Base-by-base conservation (phyloP, 2,329 filamentous ascomycete genomes). In the Cercospora canescens region DNA sequence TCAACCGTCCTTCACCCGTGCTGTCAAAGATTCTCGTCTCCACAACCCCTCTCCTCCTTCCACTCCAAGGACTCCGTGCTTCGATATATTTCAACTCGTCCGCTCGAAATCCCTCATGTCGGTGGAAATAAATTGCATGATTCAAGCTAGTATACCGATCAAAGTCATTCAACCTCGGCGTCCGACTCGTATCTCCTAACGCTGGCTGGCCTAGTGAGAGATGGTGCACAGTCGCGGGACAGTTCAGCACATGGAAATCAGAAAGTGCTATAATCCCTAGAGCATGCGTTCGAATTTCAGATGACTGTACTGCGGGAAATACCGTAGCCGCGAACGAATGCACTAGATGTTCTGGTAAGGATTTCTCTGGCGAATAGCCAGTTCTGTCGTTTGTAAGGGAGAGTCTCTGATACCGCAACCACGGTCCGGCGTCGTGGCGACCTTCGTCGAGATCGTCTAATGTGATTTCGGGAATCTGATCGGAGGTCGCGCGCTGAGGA, bases 51-150 rank as follows among this genome's bases (percentile, higher is more conserved):
- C 91, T 83, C 5, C 90, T 89, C 69, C 91, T 88, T 2, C 88
- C 89, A 6, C 88, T 85, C 90, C 91, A 94, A 0, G 90, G 89
- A 65, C 87, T 91, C 77, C 89, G 86, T 86, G 91, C 91, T 80
- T 92, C 90, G 32, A 84, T 85, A 71, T 92, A 88, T 85, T 91
- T 89, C 90, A 90, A 91, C 78, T 92, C 81, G 62, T 83, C 81
- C 16, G 81, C 81, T 56, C 79, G 73, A 67, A 82, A 82, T 16
- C 72, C 76, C 12, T 78, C 74, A 24, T 80, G 81, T 56, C 79
- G 77, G 67, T 83, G 82, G 70, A 84, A 84, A 68, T 82, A 81
- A 32, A 84, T 82, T 30, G 79, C 80, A 65, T 93, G 91, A 75
- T 94, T 70, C 16, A 70, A 41, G 12, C 64, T 63, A 16, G 69